Conservation (phyloP, 2,329 filamentous ascomycete species). For the Cadophora sp. region DNA sequence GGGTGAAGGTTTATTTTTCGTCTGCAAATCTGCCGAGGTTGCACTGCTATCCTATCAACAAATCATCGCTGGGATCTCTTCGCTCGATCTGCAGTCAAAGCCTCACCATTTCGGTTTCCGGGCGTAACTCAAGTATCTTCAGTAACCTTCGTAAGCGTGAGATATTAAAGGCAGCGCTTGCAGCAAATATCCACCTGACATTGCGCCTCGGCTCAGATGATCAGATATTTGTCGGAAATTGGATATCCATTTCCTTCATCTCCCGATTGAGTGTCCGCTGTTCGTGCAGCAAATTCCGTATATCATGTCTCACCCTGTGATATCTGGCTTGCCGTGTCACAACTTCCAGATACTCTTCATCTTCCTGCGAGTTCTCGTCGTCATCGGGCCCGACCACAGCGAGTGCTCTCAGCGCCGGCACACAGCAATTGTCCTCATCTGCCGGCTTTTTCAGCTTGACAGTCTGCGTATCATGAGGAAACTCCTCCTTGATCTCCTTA, state of each 20-base stretch:
- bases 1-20: too few relatives aligned
- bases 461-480: background rate
- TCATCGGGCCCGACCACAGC: background rate
- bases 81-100: too few relatives aligned
- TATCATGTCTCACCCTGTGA: background rate
- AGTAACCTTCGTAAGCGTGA: too few relatives aligned
- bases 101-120: too few relatives aligned
- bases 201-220: background rate
- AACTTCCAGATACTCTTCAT: background rate
- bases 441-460: background rate
- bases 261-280: background rate
- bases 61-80: too few relatives aligned
- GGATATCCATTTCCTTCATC: background rate
- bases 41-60: too few relatives aligned
- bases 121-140: too few relatives aligned
- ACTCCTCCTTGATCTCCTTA: conserved; percentile 1
- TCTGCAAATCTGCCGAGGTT: too few relatives aligned
- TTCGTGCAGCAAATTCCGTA: background rate
- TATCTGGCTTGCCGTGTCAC: background rate
- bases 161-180: too few relatives aligned
- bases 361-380: background rate
- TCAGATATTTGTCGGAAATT: background rate
- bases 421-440: background rate
- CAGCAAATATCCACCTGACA: background rate
- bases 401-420: background rate